Evolutionary conservation across 352 stramenopile genomes (phyloP), one percentile per base, ranked within the genome.

Genomic region (Phytophthora idaei): DNA sequence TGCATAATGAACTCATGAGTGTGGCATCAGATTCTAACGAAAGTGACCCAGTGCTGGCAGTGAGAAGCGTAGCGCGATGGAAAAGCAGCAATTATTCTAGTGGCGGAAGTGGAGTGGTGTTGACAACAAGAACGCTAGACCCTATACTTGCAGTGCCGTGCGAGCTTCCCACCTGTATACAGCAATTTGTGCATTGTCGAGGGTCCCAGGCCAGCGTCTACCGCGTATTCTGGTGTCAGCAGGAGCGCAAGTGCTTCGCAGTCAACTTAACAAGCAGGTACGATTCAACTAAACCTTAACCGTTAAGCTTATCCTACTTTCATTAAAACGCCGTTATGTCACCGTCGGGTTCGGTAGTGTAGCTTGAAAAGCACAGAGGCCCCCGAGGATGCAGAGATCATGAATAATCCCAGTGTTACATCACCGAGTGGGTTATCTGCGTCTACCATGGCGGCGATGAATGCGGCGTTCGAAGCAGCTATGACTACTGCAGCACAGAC

Each of bases 211-310:
- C 81, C 9, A 92, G 83, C 39, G 77, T 93, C 37, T 93, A 93
- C 54, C 83, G 85, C 36, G 67, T 93, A 25, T 79, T 78, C 29
- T 95, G 85, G 83, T 73, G 64, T 15, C 61, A 81, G 2, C 66
- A 73, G 1, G 77, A 82, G 39, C 74, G 76, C 44, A 81, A 91
- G 6, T 83, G 83, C 50, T 92, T 83, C 42, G 87, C 76, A 0
- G 73, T 93, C 39, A 93, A 95, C 52, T 74, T 93, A 28, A 77
- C 85, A 25, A 93, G 83, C 69, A 81, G 85, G 85, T 93, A 75
- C 36, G 45, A 15, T 56, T 14, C 7, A 28, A 7, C 5, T 12
- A 36, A 42, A 37, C 9, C 2, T 47, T 39, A 34, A 17, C 3
- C 21, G 42, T 36, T 49, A 52, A 66, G 56, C 41, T 7, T 39